Conservation (phyloP, 441 rosid species). For the Gossypium davidsonii region DNA sequence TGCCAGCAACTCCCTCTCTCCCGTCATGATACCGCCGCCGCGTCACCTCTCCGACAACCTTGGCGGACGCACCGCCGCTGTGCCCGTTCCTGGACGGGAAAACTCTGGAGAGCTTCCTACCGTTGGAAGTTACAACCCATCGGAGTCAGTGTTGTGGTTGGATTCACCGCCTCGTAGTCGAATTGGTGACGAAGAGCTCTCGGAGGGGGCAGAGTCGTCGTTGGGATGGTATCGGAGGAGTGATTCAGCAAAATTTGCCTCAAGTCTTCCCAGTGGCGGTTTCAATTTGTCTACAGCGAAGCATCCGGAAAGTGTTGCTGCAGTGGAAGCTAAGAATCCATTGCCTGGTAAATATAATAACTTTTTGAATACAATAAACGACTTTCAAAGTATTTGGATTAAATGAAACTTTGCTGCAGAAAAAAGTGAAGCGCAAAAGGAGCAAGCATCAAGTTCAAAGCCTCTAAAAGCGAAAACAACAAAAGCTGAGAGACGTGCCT, state of each 20-base stretch:
- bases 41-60: conserved; percentile 69
- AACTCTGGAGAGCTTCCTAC: conserved; percentile 27
- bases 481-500: conserved; percentile 80
- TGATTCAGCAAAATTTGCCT: conserved; percentile 54
- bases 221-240: conserved; percentile 51
- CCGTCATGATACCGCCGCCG: conserved; percentile 77
- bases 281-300: conserved; percentile 57
- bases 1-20: conserved; percentile 53
- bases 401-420: conserved; percentile 32
- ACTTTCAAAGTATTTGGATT: not conserved
- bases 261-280: conserved; percentile 68
- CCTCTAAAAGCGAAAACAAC: conserved; percentile 54
- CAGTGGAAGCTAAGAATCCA: conserved; percentile 13
- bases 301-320: conserved; percentile 14
- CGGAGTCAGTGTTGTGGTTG: conserved; percentile 45
- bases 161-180: conserved; percentile 46
- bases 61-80: conserved; percentile 49
- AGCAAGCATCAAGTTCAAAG: conserved; percentile 32
- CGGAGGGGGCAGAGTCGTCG: conserved; percentile 46
- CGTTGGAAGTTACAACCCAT: conserved; percentile 73
- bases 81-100: conserved; percentile 62
- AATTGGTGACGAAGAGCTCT: conserved; percentile 42
- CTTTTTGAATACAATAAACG: not conserved
- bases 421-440: conserved; percentile 31
- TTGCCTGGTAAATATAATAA: conserved; percentile 22